Base-by-base conservation (phyloP, 2,329 filamentous ascomycete genomes). In the Pseudogymnoascus sp. region DNA sequence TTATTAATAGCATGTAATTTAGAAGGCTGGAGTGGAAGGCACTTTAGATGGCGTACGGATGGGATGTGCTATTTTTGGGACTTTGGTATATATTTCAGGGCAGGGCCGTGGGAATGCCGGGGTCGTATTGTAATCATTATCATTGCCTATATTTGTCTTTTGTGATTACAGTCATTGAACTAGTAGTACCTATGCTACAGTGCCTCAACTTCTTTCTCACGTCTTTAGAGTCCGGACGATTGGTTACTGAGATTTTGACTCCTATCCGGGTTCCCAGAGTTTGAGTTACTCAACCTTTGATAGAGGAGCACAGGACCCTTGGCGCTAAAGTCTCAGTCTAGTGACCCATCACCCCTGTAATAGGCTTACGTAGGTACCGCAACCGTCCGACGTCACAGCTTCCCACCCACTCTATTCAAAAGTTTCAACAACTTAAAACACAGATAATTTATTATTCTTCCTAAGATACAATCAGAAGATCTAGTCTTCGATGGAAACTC, bases 401-500 rank as follows among this genome's bases (percentile, higher is more conserved):
- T 52, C 27, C 31, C n/a, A 2, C 9, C 27, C 27, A 31, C n/a
- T 31, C 2, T n/a, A 31, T 52, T 31, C n/a, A 13, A 31, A 31
- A 52, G 45, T 27, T 18, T n/a, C 45, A 8, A 31, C 27, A 9
- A 10, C 25, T 29, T 5, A 48, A 52, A 52, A 31, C 27, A 15
- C 45, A 29, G 31, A 52, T 52, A 52, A 15, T 52, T 4, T 31
- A 31, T 31, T 9, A 52, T 4, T 52, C 45, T 31, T 52, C 27
- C 29, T 13, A 10, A 52, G 29, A 52, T 31, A 25, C 27, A 31
- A 52, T 21, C 21, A 21, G 21, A 21, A 21, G 21, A 52, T 52
- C 27, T 52, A 52, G 21, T 31, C 13, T 18, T 15, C 13, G 18
- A 69, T 71, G 58, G 65, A 67, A 18, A 61, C 73, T 69, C 67